A percentile compares a stretch with the other conserved stretches of the same genome.
Conservation (phyloP, 768 basidiomycete species). For the Postia placenta region DNA sequence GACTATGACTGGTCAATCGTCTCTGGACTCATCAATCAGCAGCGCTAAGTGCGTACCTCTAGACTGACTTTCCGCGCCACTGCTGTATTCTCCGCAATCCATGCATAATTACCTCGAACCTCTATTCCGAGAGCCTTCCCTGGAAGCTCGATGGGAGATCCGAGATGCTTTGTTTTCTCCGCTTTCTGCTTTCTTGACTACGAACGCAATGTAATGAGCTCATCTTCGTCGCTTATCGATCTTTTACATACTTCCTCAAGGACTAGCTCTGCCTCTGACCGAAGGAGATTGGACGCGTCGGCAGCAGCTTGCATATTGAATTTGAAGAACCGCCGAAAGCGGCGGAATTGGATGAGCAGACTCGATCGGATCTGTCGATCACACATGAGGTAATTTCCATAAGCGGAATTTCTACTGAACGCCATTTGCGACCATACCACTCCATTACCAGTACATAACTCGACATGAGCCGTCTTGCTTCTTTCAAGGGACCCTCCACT, state of each 20-base stretch:
- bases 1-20: conserved; percentile 40
- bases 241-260: conserved; percentile 44
- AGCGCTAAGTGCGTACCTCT: conserved; percentile 42
- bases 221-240: too few species aligned
- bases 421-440: background rate
- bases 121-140: conserved; percentile 72
- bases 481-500: conserved; percentile 75
- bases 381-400: background rate
- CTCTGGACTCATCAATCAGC: conserved; percentile 6
- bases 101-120: conserved; percentile 60
- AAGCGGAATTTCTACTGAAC: background rate
- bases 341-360: too few species aligned
- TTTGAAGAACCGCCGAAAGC: background rate
- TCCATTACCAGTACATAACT: too few species aligned
- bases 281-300: conserved; percentile 48
- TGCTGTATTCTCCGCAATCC: conserved; percentile 86
- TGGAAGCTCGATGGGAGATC: conserved; percentile 70
- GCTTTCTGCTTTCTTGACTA: conserved; percentile 74
- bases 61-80: conserved; percentile 69
- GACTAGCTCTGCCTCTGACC: conserved; percentile 66
- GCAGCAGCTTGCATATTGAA: conserved; percentile 18
- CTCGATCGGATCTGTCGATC: too few species aligned
- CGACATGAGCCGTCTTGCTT: conserved; percentile 62
- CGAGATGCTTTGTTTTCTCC: conserved; percentile 61
- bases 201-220: background rate